Conservation (phyloP, 2,329 filamentous ascomycete species). For the Pseudogymnoascus sp. region DNA sequence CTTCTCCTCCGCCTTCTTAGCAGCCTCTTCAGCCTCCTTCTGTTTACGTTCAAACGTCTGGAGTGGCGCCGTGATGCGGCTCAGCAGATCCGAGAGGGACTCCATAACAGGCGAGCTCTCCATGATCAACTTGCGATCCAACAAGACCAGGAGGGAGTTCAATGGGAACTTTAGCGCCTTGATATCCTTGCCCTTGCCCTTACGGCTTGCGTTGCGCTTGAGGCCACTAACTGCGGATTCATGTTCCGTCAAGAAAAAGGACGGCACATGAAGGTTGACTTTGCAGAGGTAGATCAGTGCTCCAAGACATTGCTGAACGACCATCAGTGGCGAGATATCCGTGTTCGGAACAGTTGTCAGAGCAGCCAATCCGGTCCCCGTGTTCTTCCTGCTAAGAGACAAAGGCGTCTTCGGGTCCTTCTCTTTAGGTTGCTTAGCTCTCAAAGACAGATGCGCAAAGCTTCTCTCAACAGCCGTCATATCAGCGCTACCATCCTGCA, state of each 20-base stretch:
- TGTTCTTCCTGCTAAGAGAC: conserved; percentile 66
- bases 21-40: conserved; percentile 59
- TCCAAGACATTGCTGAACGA: conserved; percentile 90
- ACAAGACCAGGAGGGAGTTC: conserved; percentile 78
- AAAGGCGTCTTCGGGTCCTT: conserved; percentile 68
- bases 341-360: conserved; percentile 53
- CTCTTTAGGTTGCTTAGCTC: conserved; percentile 72
- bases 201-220: conserved; percentile 70
- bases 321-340: conserved; percentile 87
- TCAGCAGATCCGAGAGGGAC: conserved; percentile 77
- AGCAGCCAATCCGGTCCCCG: conserved; percentile 43
- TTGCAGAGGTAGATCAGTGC: conserved; percentile 76
- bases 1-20: conserved; percentile 38
- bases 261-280: conserved; percentile 74
- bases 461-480: conserved; percentile 90
- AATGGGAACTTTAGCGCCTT: conserved; percentile 84
- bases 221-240: conserved; percentile 66
- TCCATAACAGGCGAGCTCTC: conserved; percentile 98
- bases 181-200: conserved; percentile 80
- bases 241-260: conserved; percentile 91
- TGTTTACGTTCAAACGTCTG: conserved; percentile 76
- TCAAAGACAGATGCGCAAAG: conserved; percentile 85
- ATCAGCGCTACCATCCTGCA: conserved; percentile 92
- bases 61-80: conserved; percentile 80
- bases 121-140: conserved; percentile 92